Percentiles rank a stretch among this genome's conserved stretches.
Conservation (phyloP, 192 early-diverging fungal genomes). For the Umbelopsis ramanniana region DNA sequence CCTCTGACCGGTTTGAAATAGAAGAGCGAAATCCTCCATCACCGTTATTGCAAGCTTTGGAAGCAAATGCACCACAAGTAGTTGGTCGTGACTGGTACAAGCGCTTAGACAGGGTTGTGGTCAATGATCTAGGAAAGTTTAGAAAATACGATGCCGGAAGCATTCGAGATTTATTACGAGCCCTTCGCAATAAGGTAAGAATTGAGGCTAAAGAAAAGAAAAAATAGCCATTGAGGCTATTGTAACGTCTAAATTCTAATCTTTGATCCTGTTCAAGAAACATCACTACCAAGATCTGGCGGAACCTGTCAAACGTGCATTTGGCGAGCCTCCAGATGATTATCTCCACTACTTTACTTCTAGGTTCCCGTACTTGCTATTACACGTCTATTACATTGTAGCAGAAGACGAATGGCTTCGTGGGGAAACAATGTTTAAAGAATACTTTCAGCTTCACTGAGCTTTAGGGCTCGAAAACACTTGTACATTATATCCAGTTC, state of each 20-base stretch:
- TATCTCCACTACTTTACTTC: slow-evolving; percentile 91
- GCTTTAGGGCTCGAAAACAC: not conserved
- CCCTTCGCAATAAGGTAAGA: slow-evolving; percentile 91
- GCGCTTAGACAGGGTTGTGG: slow-evolving; percentile 69
- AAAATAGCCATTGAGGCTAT: too few relatives aligned
- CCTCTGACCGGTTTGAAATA: slow-evolving; percentile 92
- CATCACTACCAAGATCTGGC: slow-evolving; percentile 96
- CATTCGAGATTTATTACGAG: slow-evolving; percentile 87
- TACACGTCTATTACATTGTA: slow-evolving; percentile 90
- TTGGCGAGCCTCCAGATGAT: slow-evolving; percentile 86
- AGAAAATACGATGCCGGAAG: slow-evolving; percentile 88
- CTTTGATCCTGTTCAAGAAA: slow-evolving; percentile 59
- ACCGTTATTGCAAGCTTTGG: slow-evolving; percentile 66
- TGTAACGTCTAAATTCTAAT: too few relatives aligned
- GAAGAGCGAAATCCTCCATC: slow-evolving; percentile 79
- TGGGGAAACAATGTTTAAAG: slow-evolving; percentile 9
- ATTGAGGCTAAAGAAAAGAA: not conserved
- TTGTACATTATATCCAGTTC: slow-evolving; percentile 5
- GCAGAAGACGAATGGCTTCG: slow-evolving; percentile 51
- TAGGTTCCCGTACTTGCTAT: slow-evolving; percentile 84
- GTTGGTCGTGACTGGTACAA: slow-evolving; percentile 80
- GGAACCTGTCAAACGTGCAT: slow-evolving; percentile 67
- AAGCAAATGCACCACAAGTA: slow-evolving; percentile 60
- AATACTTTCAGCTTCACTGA: slow-evolving; percentile 11
- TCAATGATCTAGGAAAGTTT: slow-evolving; percentile 87